A percentile compares a stretch with the other conserved stretches of the same genome.
phyloP scores from a whole-genome alignment of 1,139 yeast genomes.

The Yamadazyma sp. region DNA sequence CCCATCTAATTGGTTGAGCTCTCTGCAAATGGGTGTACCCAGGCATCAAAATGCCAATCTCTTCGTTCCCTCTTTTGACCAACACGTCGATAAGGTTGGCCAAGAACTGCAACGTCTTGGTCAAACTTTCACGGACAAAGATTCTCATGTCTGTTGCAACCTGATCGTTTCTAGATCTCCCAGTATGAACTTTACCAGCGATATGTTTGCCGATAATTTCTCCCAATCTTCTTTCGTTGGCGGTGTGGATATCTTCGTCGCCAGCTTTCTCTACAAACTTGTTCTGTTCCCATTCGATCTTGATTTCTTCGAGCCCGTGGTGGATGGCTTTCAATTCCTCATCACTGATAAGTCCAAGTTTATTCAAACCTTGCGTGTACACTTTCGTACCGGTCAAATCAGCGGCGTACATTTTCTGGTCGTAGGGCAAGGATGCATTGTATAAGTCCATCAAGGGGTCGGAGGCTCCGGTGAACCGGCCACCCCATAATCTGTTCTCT shows the following conservation, averaged over 20 bases:
- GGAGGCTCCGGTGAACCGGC: constrained; percentile 94
- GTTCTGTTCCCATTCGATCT: constrained; percentile 77
- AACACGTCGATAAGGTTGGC: constrained; percentile 65
- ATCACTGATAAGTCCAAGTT: constrained; percentile 68
- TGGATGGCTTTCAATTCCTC: constrained; percentile 81
- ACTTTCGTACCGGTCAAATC: constrained; percentile 93
- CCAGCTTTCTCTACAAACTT: constrained; percentile 82
- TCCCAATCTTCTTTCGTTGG: constrained; percentile 95
- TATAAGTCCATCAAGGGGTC: constrained; percentile 97
- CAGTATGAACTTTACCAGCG: constrained; percentile 98
- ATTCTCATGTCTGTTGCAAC: constrained; percentile 98
- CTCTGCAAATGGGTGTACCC: constrained; percentile 98
- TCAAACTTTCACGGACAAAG: constrained; percentile 78
- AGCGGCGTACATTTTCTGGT: constrained; percentile 89
- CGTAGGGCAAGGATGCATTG: constrained; percentile 96
- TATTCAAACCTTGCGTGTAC: constrained; percentile 82
- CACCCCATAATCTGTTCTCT: constrained; percentile 89
- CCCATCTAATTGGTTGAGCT: constrained; percentile 99
- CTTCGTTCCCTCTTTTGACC: constrained; percentile 73
- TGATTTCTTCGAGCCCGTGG: constrained; percentile 69
- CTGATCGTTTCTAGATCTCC: constrained; percentile 97
- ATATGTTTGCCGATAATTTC: constrained; percentile 90
- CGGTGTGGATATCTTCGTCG: constrained; percentile 98
- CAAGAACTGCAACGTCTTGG: constrained; percentile 57
- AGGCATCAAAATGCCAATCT: constrained; percentile 93